phyloP scores from a whole-genome alignment of 177 flowering plant species.

The Tripterygium wilfordii region DNA sequence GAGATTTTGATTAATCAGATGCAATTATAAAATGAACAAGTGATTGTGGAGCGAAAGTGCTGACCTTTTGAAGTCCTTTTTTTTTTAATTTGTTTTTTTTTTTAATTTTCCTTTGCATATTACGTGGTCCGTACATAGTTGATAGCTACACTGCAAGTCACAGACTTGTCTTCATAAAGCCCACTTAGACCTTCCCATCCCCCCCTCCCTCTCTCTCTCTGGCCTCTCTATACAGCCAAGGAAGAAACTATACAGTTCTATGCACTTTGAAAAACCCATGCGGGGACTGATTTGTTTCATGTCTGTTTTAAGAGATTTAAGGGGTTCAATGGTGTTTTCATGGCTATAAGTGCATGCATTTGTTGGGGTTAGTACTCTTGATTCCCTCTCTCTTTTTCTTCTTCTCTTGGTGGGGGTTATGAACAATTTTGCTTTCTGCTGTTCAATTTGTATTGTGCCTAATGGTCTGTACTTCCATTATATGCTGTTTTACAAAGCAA shows the following conservation, averaged over 20 bases:
- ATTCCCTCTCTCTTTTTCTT: background rate
- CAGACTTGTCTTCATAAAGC: conserved; percentile 14
- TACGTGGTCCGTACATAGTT: conserved; percentile 30
- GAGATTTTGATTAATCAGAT: no score
- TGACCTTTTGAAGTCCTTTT: conserved; percentile 8
- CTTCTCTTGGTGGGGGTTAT: no score
- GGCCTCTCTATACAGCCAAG: conserved; percentile 4
- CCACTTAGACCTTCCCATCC: conserved; percentile 22
- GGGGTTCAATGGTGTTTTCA: background rate
- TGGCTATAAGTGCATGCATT: conserved; percentile 14
- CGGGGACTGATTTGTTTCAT: no score
- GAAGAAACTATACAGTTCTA: background rate
- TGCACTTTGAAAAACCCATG: no score
- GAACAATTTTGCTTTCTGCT: no score
- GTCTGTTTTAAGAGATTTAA: background rate
- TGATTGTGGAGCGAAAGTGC: background rate
- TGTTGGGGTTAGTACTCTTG: background rate
- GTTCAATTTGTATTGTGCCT: no score
- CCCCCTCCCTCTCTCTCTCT: conserved; percentile 7
- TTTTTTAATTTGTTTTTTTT: no score
- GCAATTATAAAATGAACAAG: no score
- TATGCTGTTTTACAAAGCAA: no score
- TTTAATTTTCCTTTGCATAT: no score
- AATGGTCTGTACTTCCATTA: no score
- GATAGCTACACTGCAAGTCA: conserved; percentile 26